Evolutionary conservation across 1,139 yeast genomes (phyloP).

Genomic region (Arxiozyma slooffiae): DNA sequence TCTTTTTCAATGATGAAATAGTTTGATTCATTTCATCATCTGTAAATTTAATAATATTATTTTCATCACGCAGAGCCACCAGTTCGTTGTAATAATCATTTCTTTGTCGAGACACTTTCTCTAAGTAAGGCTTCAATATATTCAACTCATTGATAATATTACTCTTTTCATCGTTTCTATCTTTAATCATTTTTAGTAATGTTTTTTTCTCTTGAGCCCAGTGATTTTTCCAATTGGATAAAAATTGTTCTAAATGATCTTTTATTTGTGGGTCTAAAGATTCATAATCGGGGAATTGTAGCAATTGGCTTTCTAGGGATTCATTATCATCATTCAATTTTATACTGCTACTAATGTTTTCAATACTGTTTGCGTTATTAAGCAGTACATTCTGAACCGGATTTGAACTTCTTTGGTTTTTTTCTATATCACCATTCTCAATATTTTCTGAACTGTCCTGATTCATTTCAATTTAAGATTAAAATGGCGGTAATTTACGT

Average conservation of each 20-base stretch:
- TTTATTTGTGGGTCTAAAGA: background rate
- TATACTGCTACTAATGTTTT: background rate
- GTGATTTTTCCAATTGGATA: background rate
- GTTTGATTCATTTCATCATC: background rate
- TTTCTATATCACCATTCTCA: background rate
- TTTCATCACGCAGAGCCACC: background rate
- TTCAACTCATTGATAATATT: constrained; percentile 1
- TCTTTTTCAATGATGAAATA: background rate
- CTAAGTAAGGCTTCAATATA: constrained; percentile 42
- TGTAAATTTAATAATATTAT: background rate
- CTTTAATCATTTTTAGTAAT: background rate
- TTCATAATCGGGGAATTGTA: background rate
- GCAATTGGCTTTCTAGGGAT: background rate
- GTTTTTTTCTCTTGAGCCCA: background rate
- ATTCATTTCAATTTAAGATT: background rate
- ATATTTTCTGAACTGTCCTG: background rate
- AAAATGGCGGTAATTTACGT: background rate
- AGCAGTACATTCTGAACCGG: background rate
- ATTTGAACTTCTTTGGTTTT: background rate
- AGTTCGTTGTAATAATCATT: background rate
- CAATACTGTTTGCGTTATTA: background rate
- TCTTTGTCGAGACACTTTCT: constrained; percentile 42
- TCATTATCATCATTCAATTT: background rate
- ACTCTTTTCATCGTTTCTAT: background rate
- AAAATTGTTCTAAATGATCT: background rate